Evolutionary conservation across 148 eudicot genomes (phyloP).

Genomic region (Fallopia convolvulus): DNA sequence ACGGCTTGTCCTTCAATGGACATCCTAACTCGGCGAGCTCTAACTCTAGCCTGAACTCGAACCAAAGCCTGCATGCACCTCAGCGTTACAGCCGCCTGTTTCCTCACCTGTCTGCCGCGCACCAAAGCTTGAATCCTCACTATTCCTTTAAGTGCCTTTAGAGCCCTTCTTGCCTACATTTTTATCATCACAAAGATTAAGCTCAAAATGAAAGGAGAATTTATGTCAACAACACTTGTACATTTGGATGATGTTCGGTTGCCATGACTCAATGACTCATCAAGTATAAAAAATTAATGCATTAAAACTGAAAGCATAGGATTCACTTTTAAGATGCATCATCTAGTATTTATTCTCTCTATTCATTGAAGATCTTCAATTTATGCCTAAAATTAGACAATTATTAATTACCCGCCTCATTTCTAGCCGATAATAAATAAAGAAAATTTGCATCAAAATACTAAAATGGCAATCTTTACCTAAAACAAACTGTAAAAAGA

Average conservation of each 20-base stretch:
- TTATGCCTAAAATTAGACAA: too few relatives aligned
- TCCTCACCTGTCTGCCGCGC: slow-evolving; percentile 82
- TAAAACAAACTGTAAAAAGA: too few relatives aligned
- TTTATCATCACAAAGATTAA: not conserved
- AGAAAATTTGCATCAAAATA: too few relatives aligned
- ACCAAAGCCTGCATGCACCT: slow-evolving; percentile 99
- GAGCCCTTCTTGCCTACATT: slow-evolving; percentile 80
- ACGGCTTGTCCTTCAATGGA: slow-evolving; percentile 94
- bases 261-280: too few relatives aligned
- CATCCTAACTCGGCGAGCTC: slow-evolving; percentile 93
- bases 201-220: not conserved
- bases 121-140: slow-evolving; percentile 90
- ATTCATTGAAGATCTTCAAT: too few relatives aligned
- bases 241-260: not conserved
- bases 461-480: too few relatives aligned
- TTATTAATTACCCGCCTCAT: too few relatives aligned
- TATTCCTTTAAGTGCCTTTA: slow-evolving; percentile 81
- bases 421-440: too few relatives aligned
- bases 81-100: slow-evolving; percentile 93
- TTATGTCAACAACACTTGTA: not conserved
- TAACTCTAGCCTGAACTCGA: slow-evolving; percentile 84
- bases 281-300: too few relatives aligned
- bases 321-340: too few relatives aligned
- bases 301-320: too few relatives aligned
- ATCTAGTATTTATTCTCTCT: too few relatives aligned